phyloP scores from a whole-genome alignment of 139 green algal species.

The Mychonastes homosphaera region DNA sequence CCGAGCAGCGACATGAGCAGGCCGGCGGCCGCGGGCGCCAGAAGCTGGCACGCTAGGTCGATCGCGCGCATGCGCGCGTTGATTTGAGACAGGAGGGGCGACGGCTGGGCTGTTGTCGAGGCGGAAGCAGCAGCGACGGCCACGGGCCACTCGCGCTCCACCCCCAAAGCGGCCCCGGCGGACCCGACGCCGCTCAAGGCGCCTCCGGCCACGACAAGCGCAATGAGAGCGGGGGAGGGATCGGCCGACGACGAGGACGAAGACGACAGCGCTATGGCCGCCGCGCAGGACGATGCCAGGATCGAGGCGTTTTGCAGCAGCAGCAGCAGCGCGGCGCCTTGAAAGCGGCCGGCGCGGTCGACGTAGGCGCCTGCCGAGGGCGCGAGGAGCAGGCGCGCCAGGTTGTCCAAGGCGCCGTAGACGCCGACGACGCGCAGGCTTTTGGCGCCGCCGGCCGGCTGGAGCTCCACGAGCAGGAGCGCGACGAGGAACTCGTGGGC shows the following conservation, averaged over 20 bases:
- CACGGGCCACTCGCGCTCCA: conserved; percentile 52
- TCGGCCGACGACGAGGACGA: background rate
- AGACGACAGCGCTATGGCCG: conserved; percentile 27
- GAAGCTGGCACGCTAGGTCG: conserved; percentile 63
- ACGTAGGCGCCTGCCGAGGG: conserved; percentile 32
- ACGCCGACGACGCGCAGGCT: conserved; percentile 40
- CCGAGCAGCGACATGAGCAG: conserved; percentile 51
- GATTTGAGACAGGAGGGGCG: background rate
- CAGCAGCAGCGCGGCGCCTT: background rate
- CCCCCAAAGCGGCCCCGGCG: conserved; percentile 39
- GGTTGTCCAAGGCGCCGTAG: conserved; percentile 51
- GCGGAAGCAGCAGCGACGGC: conserved; percentile 17
- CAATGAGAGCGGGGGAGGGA: conserved; percentile 7
- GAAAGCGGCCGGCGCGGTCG: conserved; percentile 17
- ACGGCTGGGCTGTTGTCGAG: background rate
- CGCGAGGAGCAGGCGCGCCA: conserved; percentile 19
- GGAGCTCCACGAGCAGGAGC: conserved; percentile 49
- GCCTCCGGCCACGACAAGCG: conserved; percentile 25
- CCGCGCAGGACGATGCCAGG: conserved; percentile 26
- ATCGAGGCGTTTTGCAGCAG: conserved; percentile 48
- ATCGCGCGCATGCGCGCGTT: conserved; percentile 52
- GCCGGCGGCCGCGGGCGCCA: conserved; percentile 45
- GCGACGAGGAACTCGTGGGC: conserved; percentile 54
- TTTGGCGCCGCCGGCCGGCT: too few species aligned
- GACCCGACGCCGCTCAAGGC: conserved; percentile 39